Base-by-base conservation (phyloP, 2,329 filamentous ascomycete species). In the Ophiostoma angusticollis region DNA sequence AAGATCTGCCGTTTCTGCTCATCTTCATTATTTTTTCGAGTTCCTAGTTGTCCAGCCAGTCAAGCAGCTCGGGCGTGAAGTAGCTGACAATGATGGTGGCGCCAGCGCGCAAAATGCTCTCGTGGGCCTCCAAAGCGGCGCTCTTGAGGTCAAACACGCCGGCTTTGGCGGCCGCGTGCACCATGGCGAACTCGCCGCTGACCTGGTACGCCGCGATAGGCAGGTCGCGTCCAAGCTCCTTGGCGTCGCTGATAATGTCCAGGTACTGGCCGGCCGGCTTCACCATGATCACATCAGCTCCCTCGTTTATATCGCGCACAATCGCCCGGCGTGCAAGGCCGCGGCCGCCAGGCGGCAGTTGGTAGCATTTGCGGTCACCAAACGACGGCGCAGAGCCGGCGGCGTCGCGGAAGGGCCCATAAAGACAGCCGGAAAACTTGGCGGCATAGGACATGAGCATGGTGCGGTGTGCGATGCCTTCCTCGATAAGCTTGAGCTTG, bases 271-370 rank as follows among this genome's bases (percentile, higher is more conserved):
- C 83, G 9, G 91, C 91, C 2, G 91, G 91, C 70, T 98, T 98
- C 45, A 98, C 91, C 89, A 98, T 95, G 62, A 98, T 94, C 50
- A 95, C 85, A 54, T 98, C 91, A 16, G 91, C 91, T 19, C 91
- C 91, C 62, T 98, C 91, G 47, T 71, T 72, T 49, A 98, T 89
- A 56, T 98, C 91, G 49, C 91, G 75, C 29, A 77, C 65, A 48
- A 98, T 95, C 35, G 91, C 91, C 49, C 91, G 77, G 48, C 91
- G 78, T 13, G 91, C 91, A 31, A 98, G 75, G 24, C 91, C 91
- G 36, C 91, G 80, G 19, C 87, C 91, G 45, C 87, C 87, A 0
- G 86, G 85, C 2, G 91, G 91, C 9, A 98, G 73, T 64, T 98
- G 91, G 65, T 98, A 98, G 72, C 91, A 96, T 58, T 83, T 80